Percentiles rank a stretch among this genome's conserved stretches.
Evolutionary conservation across 495 filamentous ascomycete species (phyloP).

Genomic region (Barbatosphaeria neglecta): DNA sequence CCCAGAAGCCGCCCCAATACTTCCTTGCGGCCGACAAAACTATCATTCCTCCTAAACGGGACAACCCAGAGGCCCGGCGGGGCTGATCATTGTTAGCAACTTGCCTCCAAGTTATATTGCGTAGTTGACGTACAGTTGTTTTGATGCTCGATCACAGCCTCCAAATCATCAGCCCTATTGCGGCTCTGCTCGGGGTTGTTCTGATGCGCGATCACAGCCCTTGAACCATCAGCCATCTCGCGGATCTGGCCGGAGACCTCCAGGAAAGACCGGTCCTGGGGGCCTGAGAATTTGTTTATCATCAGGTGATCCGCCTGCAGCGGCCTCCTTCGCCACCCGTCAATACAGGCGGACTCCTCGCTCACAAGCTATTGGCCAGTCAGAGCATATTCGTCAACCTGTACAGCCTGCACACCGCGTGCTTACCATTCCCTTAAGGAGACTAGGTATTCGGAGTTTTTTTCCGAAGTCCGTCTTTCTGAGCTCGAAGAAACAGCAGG

Average conservation of each 20-base stretch:
- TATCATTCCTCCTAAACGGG: conserved; percentile 18
- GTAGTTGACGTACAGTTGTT: too few species aligned
- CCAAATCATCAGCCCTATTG: too few species aligned
- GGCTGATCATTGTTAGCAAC: too few species aligned
- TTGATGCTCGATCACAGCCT: too few species aligned
- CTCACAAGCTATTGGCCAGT: background rate
- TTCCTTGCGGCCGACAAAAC: conserved; percentile 30
- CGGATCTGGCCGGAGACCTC: background rate
- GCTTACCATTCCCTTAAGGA: conserved; percentile 1
- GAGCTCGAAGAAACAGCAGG: conserved; percentile 1
- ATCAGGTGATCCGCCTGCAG: conserved; percentile 1
- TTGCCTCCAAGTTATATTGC: too few species aligned
- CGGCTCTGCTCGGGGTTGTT: too few species aligned
- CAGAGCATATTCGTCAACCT: background rate
- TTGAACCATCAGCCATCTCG: background rate
- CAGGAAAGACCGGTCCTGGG: conserved; percentile 1
- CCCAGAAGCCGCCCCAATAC: conserved; percentile 20
- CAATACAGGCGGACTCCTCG: background rate
- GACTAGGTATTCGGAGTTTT: background rate
- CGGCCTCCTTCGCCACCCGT: background rate
- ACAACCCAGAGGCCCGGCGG: conserved; percentile 6
- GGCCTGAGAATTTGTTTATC: conserved; percentile 3
- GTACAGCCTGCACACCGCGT: too few species aligned
- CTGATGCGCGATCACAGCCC: too few species aligned
- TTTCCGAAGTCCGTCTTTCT: conserved; percentile 2